A percentile compares a stretch with the other conserved stretches of the same genome.
phyloP scores from a whole-genome alignment of 2,329 filamentous ascomycete genomes.

The Cytospora mali region DNA sequence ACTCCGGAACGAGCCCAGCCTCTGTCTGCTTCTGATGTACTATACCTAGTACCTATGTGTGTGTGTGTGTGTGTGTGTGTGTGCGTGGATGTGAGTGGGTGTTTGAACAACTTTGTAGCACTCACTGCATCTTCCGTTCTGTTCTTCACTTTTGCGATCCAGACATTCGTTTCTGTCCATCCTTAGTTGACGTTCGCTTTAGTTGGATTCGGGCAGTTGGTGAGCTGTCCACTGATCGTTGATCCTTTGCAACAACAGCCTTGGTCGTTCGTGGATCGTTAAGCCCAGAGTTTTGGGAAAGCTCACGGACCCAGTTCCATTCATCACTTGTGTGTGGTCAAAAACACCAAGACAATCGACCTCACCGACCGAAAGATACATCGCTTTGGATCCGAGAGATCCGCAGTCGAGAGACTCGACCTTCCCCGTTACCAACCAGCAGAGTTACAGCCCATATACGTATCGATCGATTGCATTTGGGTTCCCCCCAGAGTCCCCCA shows the following conservation, averaged over 20 bases:
- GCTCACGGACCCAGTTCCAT: not conserved
- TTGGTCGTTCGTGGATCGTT: not conserved
- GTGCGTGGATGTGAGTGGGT: too few species aligned
- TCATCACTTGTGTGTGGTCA: not conserved
- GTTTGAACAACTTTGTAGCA: conserved; percentile 14
- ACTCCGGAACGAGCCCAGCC: conserved; percentile 2
- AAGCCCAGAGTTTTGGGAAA: not conserved
- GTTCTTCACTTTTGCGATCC: conserved; percentile 24
- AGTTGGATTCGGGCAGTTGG: conserved; percentile 16
- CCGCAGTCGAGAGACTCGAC: not conserved
- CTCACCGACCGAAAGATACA: not conserved
- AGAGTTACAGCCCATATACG: not conserved
- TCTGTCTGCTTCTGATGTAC: not conserved
- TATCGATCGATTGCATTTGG: not conserved
- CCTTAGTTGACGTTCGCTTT: conserved; percentile 14
- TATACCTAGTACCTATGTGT: too few species aligned
- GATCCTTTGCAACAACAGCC: not conserved
- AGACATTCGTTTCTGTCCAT: conserved; percentile 35
- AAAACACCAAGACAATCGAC: not conserved
- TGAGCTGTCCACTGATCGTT: conserved; percentile 5
- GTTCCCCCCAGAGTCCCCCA: conserved; percentile 11
- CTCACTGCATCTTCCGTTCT: conserved; percentile 22
- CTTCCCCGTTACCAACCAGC: not conserved
- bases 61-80: not conserved
- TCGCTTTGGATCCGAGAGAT: not conserved